A percentile compares a stretch with the other conserved stretches of the same genome.
phyloP scores from a whole-genome alignment of 495 filamentous ascomycete genomes.

The Hypomontagnella submonticulosa region DNA sequence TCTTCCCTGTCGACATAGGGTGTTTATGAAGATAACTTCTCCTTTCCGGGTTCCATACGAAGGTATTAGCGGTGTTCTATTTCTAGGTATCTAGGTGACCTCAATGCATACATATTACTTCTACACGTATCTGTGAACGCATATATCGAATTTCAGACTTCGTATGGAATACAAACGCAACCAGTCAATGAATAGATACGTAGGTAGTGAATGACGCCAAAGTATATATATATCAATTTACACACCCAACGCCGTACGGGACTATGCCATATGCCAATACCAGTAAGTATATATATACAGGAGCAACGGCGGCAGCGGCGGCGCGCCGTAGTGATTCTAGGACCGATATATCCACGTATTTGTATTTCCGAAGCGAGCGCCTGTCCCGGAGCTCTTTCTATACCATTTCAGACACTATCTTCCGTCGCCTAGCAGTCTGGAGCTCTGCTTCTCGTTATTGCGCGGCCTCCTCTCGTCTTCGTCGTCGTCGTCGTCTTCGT shows the following conservation, averaged over 20 bases:
- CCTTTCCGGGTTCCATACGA: no score
- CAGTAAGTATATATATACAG: constrained; percentile 28
- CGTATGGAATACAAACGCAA: neutral
- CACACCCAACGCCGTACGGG: constrained; percentile 36
- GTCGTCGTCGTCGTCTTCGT: constrained; percentile 27
- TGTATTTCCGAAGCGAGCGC: constrained; percentile 2
- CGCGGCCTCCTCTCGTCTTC: constrained; percentile 9
- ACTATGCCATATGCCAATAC: constrained; percentile 35
- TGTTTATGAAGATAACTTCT: no score
- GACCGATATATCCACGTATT: constrained; percentile 4
- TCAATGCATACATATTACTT: no score
- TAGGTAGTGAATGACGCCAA: neutral
- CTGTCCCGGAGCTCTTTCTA: constrained; percentile 8
- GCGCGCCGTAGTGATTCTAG: constrained; percentile 9
- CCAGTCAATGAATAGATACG: neutral
- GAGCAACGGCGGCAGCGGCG: neutral
- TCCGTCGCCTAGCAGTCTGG: constrained; percentile 26
- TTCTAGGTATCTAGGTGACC: no score
- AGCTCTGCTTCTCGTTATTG: constrained; percentile 27
- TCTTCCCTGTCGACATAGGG: no score
- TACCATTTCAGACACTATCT: constrained; percentile 25
- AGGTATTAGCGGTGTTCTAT: no score
- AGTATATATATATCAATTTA: constrained; percentile 21
- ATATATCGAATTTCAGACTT: no score
- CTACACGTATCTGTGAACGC: no score